Conservation (phyloP, 306 rosid species). For the Vigna mungo region DNA sequence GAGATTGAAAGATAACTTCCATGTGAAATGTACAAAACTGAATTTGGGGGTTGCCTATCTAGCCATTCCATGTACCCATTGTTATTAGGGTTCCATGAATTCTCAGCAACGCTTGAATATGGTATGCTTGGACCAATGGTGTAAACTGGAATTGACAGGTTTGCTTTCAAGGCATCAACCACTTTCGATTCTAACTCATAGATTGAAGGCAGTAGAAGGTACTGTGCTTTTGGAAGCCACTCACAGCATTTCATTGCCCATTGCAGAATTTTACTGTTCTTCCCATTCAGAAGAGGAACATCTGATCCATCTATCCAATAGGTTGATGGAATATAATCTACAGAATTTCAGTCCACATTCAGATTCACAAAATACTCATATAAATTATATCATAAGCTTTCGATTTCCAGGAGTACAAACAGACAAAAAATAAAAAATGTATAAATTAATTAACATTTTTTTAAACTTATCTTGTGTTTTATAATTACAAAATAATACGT, state of each 20-base stretch:
- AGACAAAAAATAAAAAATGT: too few species aligned
- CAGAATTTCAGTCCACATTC: not conserved
- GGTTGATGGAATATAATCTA: constrained; percentile 55
- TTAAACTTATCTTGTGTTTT: too few species aligned
- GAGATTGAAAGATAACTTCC: constrained; percentile 65
- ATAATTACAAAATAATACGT: too few species aligned
- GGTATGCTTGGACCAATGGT: constrained; percentile 62
- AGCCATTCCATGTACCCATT: constrained; percentile 54
- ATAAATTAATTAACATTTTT: too few species aligned
- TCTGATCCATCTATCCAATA: constrained; percentile 41
- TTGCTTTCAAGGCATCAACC: constrained; percentile 46
- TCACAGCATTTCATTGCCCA: constrained; percentile 31
- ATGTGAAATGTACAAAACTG: constrained; percentile 60
- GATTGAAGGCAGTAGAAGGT: constrained; percentile 47
- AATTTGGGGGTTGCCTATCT: constrained; percentile 50
- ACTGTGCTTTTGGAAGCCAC: constrained; percentile 53
- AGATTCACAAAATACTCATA: not conserved
- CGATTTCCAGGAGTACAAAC: too few species aligned
- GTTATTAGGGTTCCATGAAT: not conserved
- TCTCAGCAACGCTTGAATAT: constrained; percentile 18
- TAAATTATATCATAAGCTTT: not conserved
- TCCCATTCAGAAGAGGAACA: constrained; percentile 38
- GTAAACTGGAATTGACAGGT: constrained; percentile 49
- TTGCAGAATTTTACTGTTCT: not conserved
- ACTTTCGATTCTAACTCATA: constrained; percentile 55